phyloP scores from a whole-genome alignment of 805 yeast species.

The Teunomyces aglyptinius region DNA sequence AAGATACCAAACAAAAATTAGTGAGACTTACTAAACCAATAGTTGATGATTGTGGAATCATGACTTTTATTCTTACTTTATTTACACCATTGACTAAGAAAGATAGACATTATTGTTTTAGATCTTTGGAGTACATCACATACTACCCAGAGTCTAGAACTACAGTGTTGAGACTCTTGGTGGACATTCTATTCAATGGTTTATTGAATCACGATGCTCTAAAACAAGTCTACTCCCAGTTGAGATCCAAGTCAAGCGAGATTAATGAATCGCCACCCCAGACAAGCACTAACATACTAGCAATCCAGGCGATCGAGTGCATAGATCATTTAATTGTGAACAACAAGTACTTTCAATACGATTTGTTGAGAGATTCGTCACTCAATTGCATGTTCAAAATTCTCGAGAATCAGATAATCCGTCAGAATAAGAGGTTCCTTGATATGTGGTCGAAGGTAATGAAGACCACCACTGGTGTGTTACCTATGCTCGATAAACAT shows the following conservation, averaged over 20 bases:
- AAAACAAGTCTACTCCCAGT: slow-evolving; percentile 62
- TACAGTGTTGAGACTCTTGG: slow-evolving; percentile 68
- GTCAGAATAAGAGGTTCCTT: slow-evolving; percentile 71
- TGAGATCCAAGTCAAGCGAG: slow-evolving; percentile 20
- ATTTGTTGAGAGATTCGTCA: slow-evolving; percentile 70
- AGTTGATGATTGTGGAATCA: slow-evolving; percentile 71
- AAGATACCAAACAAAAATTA: too few species aligned
- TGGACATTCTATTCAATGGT: slow-evolving; percentile 69
- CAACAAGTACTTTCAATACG: slow-evolving; percentile 65
- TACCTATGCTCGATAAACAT: slow-evolving; percentile 49
- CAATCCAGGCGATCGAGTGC: slow-evolving; percentile 74
- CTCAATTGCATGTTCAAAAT: slow-evolving; percentile 64
- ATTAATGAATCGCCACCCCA: slow-evolving; percentile 49
- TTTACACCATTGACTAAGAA: slow-evolving; percentile 68
- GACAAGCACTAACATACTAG: slow-evolving; percentile 66
- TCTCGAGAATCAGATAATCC: slow-evolving; percentile 60
- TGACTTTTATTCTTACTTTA: slow-evolving; percentile 65
- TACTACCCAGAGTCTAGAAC: slow-evolving; percentile 73
- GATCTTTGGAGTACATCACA: slow-evolving; percentile 64
- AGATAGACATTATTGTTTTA: slow-evolving; percentile 61
- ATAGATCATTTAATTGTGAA: slow-evolving; percentile 69
- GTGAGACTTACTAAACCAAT: slow-evolving; percentile 47
- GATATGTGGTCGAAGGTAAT: slow-evolving; percentile 75
- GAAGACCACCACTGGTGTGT: slow-evolving; percentile 73
- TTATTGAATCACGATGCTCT: slow-evolving; percentile 56